Evolutionary conservation across 2,329 filamentous ascomycete species (phyloP), one percentile per base, ranked within the genome.

Genomic region (Zymoseptoria crescenta): DNA sequence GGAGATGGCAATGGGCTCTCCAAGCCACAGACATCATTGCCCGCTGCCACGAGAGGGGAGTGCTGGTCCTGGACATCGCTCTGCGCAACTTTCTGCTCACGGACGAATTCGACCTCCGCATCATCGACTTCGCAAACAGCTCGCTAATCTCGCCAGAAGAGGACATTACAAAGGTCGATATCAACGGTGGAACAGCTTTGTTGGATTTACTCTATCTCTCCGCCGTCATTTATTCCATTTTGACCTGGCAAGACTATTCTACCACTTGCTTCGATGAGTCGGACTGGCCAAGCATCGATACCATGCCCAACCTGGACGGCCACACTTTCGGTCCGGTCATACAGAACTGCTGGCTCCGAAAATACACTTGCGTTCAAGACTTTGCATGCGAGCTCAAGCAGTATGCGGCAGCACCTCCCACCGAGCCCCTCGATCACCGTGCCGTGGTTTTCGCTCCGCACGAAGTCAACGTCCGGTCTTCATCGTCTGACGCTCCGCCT

Each of bases 91-190:
- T 62, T 30, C 9, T 62, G 24, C 60, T 62, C 8, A 49, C 60
- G 24, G 60, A 62, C 49, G 60, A 62, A 20, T 53, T 60, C 45
- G 50, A 49, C 52, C 60, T 62, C 5, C 58, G 60, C 35, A 60
- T 63, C 16, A 58, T 62, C 58, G 60, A 62, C 50, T 62, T 62
- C 35, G 58, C 58, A 10, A 62, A 62, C 53, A 62, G 60, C 52
- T 16, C 56, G 53, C 58, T 62, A 19, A 54, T 60, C 24, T 45
- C 58, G 49, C 55, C 52, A 29, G 48, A 53, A 24, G 53, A 20
- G 45, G 55, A 60, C 35, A 62, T 60, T 52, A 55, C 55, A 24
- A 35, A 56, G 54, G 60, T 29, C 49, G 50, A 62, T 29, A 41
- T 60, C 6, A 41, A 62, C 52, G 60, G 60, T 4, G 55, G 58